These are phyloP conservation scores for Cordyceps fumosorosea DNA, from an alignment of 2,329 filamentous ascomycete species.

Conservation along the genomic window DNA sequence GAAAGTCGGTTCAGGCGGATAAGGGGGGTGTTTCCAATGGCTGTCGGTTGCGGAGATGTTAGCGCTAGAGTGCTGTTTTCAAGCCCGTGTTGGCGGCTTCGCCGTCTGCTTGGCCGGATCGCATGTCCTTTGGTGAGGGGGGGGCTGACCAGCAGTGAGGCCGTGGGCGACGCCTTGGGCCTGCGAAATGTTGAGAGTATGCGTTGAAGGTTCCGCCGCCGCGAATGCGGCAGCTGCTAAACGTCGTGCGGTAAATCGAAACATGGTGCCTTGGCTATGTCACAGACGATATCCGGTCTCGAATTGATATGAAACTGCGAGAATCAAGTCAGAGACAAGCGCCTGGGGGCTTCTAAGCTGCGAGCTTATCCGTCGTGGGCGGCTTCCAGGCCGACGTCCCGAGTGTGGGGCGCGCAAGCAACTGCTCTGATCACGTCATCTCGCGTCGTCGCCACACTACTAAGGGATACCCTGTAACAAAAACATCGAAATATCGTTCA, in stretches of 20 bases:
- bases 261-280: slow-evolving; percentile 42
- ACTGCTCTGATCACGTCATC: slow-evolving; percentile 10
- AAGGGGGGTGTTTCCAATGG: slow-evolving; percentile 94
- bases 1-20: slow-evolving; percentile 87
- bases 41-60: slow-evolving; percentile 37
- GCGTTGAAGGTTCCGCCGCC: slow-evolving; percentile 40
- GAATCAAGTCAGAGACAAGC: neutral
- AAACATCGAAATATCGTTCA: no score
- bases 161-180: slow-evolving; percentile 74
- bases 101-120: neutral
- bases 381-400: neutral
- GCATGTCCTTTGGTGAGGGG: neutral
- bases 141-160: slow-evolving; percentile 66
- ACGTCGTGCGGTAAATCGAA: slow-evolving; percentile 60
- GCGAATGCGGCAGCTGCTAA: slow-evolving; percentile 47
- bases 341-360: neutral
- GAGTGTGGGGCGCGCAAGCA: slow-evolving; percentile 1
- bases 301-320: neutral
- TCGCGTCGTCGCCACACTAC: slow-evolving; percentile 6
- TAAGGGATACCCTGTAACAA: neutral
- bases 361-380: neutral
- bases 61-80: neutral
- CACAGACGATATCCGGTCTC: neutral
- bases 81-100: neutral
- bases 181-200: slow-evolving; percentile 67